Percentiles rank a stretch among this genome's conserved stretches.
phyloP scores from a whole-genome alignment of 306 rosid genomes.

The Prunus mongolica region DNA sequence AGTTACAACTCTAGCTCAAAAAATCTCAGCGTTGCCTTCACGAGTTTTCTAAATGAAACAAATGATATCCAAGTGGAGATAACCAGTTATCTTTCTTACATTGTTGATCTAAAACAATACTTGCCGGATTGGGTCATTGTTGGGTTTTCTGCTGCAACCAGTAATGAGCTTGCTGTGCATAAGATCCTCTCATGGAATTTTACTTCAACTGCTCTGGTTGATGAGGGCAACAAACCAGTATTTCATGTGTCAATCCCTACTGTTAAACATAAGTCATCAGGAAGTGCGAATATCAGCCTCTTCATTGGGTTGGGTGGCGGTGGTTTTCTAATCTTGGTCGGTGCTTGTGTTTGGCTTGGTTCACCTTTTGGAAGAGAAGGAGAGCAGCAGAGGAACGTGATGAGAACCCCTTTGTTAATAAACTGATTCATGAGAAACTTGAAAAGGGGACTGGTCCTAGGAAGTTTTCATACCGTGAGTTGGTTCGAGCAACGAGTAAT shows the following conservation, averaged over 20 bases:
- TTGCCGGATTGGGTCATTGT: not conserved
- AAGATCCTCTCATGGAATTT: not conserved
- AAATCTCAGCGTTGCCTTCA: not conserved
- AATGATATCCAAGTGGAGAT: not conserved
- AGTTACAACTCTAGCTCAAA: not conserved
- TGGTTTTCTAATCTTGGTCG: not conserved
- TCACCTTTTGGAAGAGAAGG: not conserved
- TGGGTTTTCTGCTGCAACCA: not conserved
- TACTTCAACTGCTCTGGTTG: not conserved
- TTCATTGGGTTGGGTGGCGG: not conserved
- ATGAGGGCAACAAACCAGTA: too few relatives aligned
- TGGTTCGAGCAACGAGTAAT: not conserved
- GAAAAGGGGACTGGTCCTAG: not conserved
- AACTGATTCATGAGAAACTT: not conserved
- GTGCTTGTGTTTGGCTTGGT: not conserved
- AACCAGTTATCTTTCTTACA: not conserved
- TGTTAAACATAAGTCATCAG: not conserved
- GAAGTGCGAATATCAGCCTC: not conserved
- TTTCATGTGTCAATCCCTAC: not conserved
- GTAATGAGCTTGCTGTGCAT: conserved; percentile 9
- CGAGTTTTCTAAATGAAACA: not conserved
- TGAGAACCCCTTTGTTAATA: not conserved
- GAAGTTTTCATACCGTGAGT: not conserved
- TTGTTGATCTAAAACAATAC: not conserved
- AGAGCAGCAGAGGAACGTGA: not conserved